Conservation (phyloP, 768 basidiomycete genomes). For the Pisolithus tinctorius region DNA sequence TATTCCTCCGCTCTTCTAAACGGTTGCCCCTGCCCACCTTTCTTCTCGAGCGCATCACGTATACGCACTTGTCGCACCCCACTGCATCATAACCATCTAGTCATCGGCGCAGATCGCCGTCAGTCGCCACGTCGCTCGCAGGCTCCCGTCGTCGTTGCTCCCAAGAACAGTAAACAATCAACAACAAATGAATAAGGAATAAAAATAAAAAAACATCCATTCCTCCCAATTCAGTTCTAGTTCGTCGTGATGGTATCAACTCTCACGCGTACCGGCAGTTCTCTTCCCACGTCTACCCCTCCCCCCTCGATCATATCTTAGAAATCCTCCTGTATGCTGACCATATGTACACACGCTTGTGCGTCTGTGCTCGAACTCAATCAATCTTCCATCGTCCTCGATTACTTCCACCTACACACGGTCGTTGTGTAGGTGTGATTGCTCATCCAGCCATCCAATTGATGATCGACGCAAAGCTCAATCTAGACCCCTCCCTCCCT, state of each 20-base stretch:
- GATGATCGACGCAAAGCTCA: neutral
- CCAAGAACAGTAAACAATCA: neutral
- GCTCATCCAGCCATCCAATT: neutral
- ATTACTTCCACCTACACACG: neutral
- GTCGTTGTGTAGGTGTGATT: neutral
- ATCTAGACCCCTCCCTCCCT: neutral
- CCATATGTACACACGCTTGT: neutral
- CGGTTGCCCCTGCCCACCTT: constrained; percentile 11
- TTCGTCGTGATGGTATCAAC: neutral
- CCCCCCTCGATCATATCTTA: neutral
- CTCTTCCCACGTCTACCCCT: neutral
- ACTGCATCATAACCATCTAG: neutral
- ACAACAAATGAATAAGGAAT: too few relatives aligned
- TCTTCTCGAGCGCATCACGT: neutral
- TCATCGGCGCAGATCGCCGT: constrained; percentile 8
- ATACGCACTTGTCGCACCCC: neutral
- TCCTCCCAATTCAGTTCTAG: neutral
- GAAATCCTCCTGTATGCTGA: neutral
- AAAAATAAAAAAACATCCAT: too few relatives aligned
- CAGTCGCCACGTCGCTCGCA: constrained; percentile 1
- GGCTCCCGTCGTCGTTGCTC: neutral
- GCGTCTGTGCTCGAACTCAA: neutral
- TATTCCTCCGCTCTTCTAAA: constrained; percentile 6
- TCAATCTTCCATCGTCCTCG: neutral
- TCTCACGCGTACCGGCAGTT: neutral